phyloP scores from a whole-genome alignment of 805 yeast genomes.

The Hanseniaspora lindneri region DNA sequence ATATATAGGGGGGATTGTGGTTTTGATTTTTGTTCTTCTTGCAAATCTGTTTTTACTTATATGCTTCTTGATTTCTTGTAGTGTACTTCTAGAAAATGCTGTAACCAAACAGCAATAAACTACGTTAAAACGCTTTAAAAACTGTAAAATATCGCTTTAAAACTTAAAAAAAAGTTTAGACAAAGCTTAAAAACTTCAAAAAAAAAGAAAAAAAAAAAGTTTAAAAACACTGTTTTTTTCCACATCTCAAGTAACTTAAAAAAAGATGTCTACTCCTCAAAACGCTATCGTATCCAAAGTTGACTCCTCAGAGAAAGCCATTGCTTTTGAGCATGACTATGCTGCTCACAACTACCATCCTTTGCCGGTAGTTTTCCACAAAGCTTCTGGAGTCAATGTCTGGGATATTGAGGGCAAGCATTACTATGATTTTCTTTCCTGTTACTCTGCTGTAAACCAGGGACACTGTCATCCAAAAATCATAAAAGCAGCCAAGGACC shows the following conservation, averaged over 20 bases:
- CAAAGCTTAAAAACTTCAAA: too few species aligned
- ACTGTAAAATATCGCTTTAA: too few species aligned
- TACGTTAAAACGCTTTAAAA: too few species aligned
- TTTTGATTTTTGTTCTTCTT: too few species aligned
- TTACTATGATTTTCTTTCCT: conserved; percentile 83
- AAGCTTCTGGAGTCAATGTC: conserved; percentile 81
- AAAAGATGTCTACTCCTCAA: conserved; percentile 20
- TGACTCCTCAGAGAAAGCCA: conserved; percentile 54
- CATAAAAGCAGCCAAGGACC: conserved; percentile 70
- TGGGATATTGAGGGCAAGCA: conserved; percentile 98
- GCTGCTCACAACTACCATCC: conserved; percentile 98
- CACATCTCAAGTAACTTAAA: too few species aligned
- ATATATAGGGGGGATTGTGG: not conserved
- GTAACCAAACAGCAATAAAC: too few species aligned
- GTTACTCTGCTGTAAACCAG: conserved; percentile 94
- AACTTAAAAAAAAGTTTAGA: too few species aligned
- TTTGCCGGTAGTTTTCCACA: conserved; percentile 81
- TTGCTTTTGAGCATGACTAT: conserved; percentile 58
- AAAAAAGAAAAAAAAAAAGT: too few species aligned
- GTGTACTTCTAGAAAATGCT: too few species aligned
- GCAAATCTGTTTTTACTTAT: too few species aligned
- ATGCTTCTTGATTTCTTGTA: too few species aligned
- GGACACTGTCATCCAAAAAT: conserved; percentile 97
- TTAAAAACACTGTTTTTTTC: too few species aligned
- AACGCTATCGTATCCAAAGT: conserved; percentile 27